Conservation (phyloP, 2,329 filamentous ascomycete species). For the Pseudogymnoascus sp. region DNA sequence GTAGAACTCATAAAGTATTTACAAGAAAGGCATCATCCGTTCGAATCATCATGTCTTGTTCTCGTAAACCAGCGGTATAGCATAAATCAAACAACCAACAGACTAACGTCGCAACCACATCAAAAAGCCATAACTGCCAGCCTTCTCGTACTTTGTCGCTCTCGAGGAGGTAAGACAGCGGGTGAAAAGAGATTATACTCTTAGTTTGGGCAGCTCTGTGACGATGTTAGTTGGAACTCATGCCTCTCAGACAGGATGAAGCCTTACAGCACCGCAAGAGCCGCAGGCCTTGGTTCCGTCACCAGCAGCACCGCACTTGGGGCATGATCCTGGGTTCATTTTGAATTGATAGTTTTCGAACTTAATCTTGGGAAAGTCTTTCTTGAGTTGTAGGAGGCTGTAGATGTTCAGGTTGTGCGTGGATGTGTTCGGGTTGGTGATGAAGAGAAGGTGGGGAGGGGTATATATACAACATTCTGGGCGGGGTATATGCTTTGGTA, state of each 20-base stretch:
- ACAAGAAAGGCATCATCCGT: conserved; percentile 1
- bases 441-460: neutral
- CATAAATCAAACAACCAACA: neutral
- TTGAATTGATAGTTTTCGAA: neutral
- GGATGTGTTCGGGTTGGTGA: neutral
- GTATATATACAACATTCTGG: neutral
- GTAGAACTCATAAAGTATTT: neutral
- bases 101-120: neutral
- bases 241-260: neutral
- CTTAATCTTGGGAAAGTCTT: neutral
- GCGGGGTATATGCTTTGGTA: conserved; percentile 4
- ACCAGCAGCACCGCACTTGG: conserved; percentile 2
- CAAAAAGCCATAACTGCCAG: conserved; percentile 11
- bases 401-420: neutral
- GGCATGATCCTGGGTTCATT: conserved; percentile 5
- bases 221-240: neutral
- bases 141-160: conserved; percentile 27
- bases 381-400: neutral
- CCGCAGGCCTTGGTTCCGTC: conserved; percentile 5
- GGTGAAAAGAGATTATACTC: neutral
- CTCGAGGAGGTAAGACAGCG: neutral
- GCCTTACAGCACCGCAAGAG: conserved; percentile 5
- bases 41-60: conserved; percentile 7
- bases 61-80: neutral
- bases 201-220: conserved; percentile 8